Evolutionary conservation across 2,329 filamentous ascomycete species (phyloP).

Genomic region (Paecilomyces dactylethromorphus): DNA sequence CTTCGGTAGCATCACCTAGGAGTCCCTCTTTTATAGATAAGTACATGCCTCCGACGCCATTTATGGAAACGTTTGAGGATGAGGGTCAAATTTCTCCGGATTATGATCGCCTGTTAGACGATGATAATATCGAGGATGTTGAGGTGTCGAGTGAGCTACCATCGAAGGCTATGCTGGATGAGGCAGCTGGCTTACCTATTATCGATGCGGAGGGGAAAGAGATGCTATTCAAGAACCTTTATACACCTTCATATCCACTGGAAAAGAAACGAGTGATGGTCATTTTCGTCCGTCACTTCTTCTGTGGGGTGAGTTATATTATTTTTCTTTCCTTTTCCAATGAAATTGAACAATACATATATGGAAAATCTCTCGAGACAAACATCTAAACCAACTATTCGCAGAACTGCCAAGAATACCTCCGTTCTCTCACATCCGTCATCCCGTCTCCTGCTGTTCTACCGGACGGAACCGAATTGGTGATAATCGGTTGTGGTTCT

Average conservation of each 20-base stretch:
- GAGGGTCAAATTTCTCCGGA: background rate
- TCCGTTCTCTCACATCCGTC: constrained; percentile 55
- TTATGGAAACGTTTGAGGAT: background rate
- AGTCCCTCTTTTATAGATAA: constrained; percentile 4
- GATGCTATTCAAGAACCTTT: constrained; percentile 57
- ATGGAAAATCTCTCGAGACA: background rate
- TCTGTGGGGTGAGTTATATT: constrained; percentile 61
- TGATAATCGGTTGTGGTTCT: constrained; percentile 66
- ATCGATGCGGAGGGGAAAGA: constrained; percentile 56
- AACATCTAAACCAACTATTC: constrained; percentile 1
- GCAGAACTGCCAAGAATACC: constrained; percentile 70
- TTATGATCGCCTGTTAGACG: background rate
- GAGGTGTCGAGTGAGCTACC: constrained; percentile 1
- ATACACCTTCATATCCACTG: constrained; percentile 21
- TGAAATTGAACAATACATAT: background rate
- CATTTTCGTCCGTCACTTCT: constrained; percentile 73
- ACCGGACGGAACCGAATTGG: constrained; percentile 54
- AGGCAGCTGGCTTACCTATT: constrained; percentile 28
- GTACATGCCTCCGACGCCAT: constrained; percentile 4
- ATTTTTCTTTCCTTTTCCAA: background rate
- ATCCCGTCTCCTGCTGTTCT: constrained; percentile 45
- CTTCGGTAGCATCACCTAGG: background rate
- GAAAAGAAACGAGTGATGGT: constrained; percentile 54
- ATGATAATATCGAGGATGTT: background rate
- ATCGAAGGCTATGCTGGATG: constrained; percentile 4